Percentiles rank a stretch among this genome's conserved stretches.
Conservation (phyloP, 2,329 filamentous ascomycete species). For the Neonectria neomacrospora region DNA sequence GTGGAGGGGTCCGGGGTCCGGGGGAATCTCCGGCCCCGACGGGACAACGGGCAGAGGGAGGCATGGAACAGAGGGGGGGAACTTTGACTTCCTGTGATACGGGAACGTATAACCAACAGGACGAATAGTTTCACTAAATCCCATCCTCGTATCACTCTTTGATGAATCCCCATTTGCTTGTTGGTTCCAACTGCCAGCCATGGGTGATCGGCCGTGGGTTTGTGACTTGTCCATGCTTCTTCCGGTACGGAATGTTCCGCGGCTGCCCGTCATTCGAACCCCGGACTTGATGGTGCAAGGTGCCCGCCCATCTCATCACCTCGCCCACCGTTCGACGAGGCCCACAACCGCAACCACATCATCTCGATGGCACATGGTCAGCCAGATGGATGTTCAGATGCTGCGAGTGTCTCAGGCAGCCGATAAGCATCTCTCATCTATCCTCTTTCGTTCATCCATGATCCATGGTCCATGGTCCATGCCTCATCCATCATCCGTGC, state of each 20-base stretch:
- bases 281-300: not conserved
- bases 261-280: slow-evolving; percentile 6
- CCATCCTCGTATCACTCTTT: not conserved
- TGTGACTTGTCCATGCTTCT: not conserved
- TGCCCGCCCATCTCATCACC: not conserved
- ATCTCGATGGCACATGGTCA: not conserved
- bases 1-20: not conserved
- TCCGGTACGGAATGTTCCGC: slow-evolving; percentile 13
- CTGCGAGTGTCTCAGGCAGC: not conserved
- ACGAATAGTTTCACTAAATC: not conserved
- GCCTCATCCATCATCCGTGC: not conserved
- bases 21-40: not conserved
- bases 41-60: not conserved
- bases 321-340: slow-evolving; percentile 1
- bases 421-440: not conserved
- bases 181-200: not conserved
- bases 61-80: no score
- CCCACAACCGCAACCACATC: not conserved
- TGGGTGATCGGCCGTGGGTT: not conserved
- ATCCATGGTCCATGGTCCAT: no score
- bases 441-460: not conserved
- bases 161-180: not conserved
- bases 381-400: not conserved
- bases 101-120: not conserved
- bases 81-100: not conserved